Percentiles rank a stretch among this genome's conserved stretches.
Evolutionary conservation across 129 eudicot genomes (phyloP).

Genomic region (Flaveria robusta): DNA sequence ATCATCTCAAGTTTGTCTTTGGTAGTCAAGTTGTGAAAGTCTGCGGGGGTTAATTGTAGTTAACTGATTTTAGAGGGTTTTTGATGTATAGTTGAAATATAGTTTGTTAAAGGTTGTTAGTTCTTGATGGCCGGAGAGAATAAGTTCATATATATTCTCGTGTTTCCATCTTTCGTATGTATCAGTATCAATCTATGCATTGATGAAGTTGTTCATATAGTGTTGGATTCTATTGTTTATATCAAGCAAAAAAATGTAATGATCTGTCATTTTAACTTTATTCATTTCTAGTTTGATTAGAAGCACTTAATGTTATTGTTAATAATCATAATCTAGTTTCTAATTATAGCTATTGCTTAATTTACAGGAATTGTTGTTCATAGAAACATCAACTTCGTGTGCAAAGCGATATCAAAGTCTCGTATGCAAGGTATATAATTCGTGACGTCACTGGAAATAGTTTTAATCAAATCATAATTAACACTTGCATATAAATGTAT

Average conservation of each 20-base stretch:
- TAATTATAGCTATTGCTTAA: not conserved
- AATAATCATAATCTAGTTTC: not conserved
- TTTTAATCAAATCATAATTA: no score
- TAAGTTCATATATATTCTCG: no score
- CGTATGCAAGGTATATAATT: constrained; percentile 47
- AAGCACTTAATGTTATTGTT: constrained; percentile 22
- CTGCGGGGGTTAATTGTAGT: no score
- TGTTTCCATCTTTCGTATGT: no score
- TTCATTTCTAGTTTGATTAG: constrained; percentile 36
- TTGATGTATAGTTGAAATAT: no score
- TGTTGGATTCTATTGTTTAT: constrained; percentile 38
- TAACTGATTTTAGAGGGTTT: no score
- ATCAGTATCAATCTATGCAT: no score
- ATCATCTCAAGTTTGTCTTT: no score
- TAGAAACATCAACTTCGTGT: constrained; percentile 22
- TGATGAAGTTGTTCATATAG: no score
- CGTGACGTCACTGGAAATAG: not conserved
- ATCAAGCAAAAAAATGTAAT: constrained; percentile 22
- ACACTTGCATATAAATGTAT: not conserved
- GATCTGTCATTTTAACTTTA: constrained; percentile 25
- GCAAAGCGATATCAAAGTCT: constrained; percentile 65
- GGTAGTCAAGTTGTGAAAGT: no score
- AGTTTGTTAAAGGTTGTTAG: no score
- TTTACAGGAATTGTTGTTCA: constrained; percentile 26
- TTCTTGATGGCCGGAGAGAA: no score